Evolutionary conservation across 352 stramenopile species (phyloP).

Genomic region (Pythium insidiosum): DNA sequence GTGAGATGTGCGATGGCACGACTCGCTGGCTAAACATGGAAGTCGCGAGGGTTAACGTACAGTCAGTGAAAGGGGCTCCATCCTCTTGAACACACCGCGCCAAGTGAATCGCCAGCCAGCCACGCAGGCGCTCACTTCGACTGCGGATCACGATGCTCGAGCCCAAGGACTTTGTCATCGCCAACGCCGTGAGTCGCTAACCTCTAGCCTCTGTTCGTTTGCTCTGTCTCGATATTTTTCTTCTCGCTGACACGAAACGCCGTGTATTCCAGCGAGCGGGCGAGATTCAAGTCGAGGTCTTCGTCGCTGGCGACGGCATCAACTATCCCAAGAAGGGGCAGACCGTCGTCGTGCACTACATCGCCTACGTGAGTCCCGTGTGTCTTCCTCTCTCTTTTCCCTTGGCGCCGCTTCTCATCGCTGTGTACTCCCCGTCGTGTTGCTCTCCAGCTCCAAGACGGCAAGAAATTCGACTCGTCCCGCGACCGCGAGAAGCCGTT

Average conservation of each 20-base stretch:
- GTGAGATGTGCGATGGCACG: too few relatives aligned
- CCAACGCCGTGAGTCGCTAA: conserved; percentile 39
- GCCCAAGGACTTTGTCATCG: conserved; percentile 45
- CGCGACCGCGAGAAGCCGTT: conserved; percentile 80
- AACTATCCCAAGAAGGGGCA: conserved; percentile 87
- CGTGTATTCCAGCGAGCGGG: conserved; percentile 33
- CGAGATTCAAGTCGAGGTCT: conserved; percentile 85
- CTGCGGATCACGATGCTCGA: conserved; percentile 33
- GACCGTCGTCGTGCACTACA: conserved; percentile 86
- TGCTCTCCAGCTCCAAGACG: conserved; percentile 56
- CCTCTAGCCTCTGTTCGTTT: too few relatives aligned
- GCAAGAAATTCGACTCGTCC: conserved; percentile 71
- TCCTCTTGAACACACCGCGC: too few relatives aligned
- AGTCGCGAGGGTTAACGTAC: too few relatives aligned
- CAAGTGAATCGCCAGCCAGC: too few relatives aligned
- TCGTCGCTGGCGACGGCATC: conserved; percentile 84
- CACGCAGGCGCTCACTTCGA: too few relatives aligned
- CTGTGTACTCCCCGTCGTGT: too few relatives aligned
- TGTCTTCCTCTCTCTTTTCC: too few relatives aligned
- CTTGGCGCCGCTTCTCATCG: too few relatives aligned
- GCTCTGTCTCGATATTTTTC: too few relatives aligned
- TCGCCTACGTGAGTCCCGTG: conserved; percentile 62
- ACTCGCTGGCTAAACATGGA: too few relatives aligned
- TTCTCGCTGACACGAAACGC: neutral
- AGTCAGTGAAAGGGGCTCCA: too few relatives aligned